Evolutionary conservation across 2,329 filamentous ascomycete genomes (phyloP).

Genomic region (Dactylellina drechsleri): DNA sequence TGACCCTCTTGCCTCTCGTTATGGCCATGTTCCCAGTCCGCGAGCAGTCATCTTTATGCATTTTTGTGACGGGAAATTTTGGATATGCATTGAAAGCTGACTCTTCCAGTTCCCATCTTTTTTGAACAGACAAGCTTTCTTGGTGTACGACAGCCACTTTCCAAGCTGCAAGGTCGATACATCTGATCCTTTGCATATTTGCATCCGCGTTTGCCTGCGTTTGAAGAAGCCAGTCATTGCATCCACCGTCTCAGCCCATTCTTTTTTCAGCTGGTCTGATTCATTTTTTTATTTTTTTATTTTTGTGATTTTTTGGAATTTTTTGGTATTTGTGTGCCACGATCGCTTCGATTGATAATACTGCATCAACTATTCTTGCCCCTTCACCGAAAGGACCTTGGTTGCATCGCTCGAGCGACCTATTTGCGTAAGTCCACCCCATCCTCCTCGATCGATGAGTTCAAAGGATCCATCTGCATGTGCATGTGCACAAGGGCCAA

Average conservation of each 20-base stretch:
- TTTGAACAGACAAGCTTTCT: conserved; percentile 26
- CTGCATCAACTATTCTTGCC: conserved; percentile 50
- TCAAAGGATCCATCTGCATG: background rate
- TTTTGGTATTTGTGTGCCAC: conserved; percentile 14
- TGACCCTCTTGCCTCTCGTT: background rate
- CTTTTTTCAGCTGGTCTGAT: conserved; percentile 53
- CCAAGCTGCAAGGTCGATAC: background rate
- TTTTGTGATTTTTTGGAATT: conserved; percentile 1
- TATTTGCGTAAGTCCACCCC: conserved; percentile 54
- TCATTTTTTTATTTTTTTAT: conserved; percentile 5
- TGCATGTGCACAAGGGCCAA: background rate
- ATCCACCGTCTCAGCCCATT: conserved; percentile 32
- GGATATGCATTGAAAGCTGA: conserved; percentile 2
- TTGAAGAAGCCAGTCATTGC: background rate
- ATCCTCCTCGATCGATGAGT: conserved; percentile 8
- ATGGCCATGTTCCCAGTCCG: too few relatives aligned
- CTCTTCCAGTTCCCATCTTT: background rate
- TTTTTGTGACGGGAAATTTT: background rate
- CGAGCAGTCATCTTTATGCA: background rate
- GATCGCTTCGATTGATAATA: conserved; percentile 6
- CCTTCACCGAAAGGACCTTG: conserved; percentile 12
- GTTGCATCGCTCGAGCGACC: conserved; percentile 20
- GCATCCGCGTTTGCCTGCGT: background rate
- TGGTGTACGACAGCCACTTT: background rate
- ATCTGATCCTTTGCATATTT: conserved; percentile 28